Base-by-base conservation (phyloP, 805 yeast genomes). In the Candida pseudofarinosa region DNA sequence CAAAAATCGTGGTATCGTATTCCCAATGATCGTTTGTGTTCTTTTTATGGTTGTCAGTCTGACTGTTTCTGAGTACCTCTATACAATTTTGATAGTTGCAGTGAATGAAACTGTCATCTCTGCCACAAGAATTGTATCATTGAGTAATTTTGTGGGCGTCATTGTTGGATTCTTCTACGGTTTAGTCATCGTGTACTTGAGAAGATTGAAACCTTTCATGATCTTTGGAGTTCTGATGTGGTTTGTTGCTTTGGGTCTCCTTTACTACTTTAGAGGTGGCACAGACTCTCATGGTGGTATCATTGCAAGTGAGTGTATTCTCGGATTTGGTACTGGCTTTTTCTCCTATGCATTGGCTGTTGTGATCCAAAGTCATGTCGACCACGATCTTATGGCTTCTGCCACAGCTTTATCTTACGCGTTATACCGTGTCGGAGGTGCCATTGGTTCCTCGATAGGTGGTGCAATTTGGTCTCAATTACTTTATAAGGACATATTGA, bases 241-340 rank as follows among this genome's bases (percentile, higher is more conserved):
- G 84, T 57, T 81, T 39, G 62, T 79, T 16, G 69, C 85, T 6
- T 67, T 79, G 67, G 90, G 88, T 42, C 51, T 85, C 33, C 65
- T 84, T 49, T 65, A 74, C 47, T 72, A 70, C 44, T 84, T 56
- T 65, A 71, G 89, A 57, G 80, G 81, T 35, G 43, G 49, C 33
- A 49, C 56, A 34, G 46, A 54, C 16, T 59, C 53, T 47, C 59
- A 57, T 42, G 52, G 69, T 36, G 89, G 88, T 50, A 69, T 83
- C 43, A 78, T 85, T 57, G 89, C 83, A 13, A 77, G 83, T 4
- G 69, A 79, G 49, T 76, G 82, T 55, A 55, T 84, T 15, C 60
- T 81, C 49, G 90, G 90, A 51, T 73, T 85, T 44, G 89, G 88
- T 52, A 86, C 86, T 35, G 87, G 87, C 14, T 77, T 83, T 59